Conservation (phyloP, 176 grass and related monocot genomes). For the Aegilops sharonensis region DNA sequence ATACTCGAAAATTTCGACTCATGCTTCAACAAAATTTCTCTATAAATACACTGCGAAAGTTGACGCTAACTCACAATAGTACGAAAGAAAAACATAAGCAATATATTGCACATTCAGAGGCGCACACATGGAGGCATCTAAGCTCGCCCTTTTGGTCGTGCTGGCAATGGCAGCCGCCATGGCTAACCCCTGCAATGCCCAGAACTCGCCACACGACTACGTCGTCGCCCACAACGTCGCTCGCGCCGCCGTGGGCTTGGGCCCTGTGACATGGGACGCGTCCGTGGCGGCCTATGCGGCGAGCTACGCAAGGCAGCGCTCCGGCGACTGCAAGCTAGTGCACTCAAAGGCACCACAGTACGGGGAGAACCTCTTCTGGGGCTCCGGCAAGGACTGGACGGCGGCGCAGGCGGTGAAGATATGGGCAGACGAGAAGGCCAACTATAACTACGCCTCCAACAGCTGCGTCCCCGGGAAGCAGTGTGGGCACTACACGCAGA, state of each 20-base stretch:
- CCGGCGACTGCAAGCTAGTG: slow-evolving; percentile 1
- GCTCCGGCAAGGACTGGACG: not conserved
- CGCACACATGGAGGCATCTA: not conserved
- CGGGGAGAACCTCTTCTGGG: not conserved
- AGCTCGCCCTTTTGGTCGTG: not conserved
- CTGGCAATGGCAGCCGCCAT: not conserved
- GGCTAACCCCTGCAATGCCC: not conserved
- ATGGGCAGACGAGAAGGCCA: not conserved
- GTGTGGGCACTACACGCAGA: not conserved
- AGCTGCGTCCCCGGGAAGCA: not conserved
- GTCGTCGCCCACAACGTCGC: not conserved
- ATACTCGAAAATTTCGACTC: not conserved
- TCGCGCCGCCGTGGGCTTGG: not conserved
- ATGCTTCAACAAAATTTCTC: not conserved
- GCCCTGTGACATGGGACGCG: not conserved
- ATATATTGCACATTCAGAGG: not conserved
- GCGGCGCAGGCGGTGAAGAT: not conserved
- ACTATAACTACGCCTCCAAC: not conserved
- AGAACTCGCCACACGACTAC: slow-evolving; percentile 4
- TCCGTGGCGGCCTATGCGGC: not conserved
- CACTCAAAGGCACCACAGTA: not conserved
- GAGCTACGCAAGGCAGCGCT: not conserved
- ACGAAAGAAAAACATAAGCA: not conserved
- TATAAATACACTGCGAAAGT: not conserved
- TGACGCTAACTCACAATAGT: not conserved